Evolutionary conservation across 768 basidiomycete genomes (phyloP).

Genomic region (Flagelloscypha sp.): DNA sequence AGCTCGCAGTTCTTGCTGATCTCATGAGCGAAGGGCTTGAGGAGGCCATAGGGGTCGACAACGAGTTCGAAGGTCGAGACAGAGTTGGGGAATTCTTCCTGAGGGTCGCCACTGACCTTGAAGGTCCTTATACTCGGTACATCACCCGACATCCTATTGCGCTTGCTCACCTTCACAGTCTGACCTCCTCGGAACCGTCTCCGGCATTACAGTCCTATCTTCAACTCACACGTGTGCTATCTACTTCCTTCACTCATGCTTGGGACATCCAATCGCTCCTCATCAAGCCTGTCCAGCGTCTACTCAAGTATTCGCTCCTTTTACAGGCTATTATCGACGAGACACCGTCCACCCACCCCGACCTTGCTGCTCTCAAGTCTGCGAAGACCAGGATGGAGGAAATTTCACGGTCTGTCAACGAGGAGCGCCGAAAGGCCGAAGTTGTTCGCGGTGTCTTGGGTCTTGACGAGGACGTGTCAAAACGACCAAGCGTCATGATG

Average conservation of each 20-base stretch:
- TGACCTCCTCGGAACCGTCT: slow-evolving; percentile 27
- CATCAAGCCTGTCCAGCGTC: slow-evolving; percentile 94
- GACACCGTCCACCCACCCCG: slow-evolving; percentile 60
- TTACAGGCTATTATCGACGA: slow-evolving; percentile 69
- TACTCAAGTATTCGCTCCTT: slow-evolving; percentile 90
- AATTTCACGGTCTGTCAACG: slow-evolving; percentile 70
- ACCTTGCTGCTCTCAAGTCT: slow-evolving; percentile 46
- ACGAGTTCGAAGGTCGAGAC: slow-evolving; percentile 62
- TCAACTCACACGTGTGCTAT: slow-evolving; percentile 53
- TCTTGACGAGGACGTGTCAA: too few species aligned
- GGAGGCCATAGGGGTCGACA: slow-evolving; percentile 50
- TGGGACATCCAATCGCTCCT: slow-evolving; percentile 92
- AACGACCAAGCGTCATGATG: too few species aligned
- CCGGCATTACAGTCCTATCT: slow-evolving; percentile 59
- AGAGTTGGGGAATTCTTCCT: slow-evolving; percentile 64
- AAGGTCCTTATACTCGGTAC: slow-evolving; percentile 68
- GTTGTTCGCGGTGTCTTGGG: slow-evolving; percentile 71
- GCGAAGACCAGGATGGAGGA: slow-evolving; percentile 60
- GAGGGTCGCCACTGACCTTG: slow-evolving; percentile 57
- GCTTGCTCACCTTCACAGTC: slow-evolving; percentile 52
- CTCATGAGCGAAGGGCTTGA: slow-evolving; percentile 57
- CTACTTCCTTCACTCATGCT: slow-evolving; percentile 69
- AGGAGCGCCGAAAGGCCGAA: slow-evolving; percentile 66
- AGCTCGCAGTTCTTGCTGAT: slow-evolving; percentile 68
- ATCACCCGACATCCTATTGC: slow-evolving; percentile 76